Base-by-base conservation (phyloP, 2,329 filamentous ascomycete species). In the Aureobasidium pullulans region DNA sequence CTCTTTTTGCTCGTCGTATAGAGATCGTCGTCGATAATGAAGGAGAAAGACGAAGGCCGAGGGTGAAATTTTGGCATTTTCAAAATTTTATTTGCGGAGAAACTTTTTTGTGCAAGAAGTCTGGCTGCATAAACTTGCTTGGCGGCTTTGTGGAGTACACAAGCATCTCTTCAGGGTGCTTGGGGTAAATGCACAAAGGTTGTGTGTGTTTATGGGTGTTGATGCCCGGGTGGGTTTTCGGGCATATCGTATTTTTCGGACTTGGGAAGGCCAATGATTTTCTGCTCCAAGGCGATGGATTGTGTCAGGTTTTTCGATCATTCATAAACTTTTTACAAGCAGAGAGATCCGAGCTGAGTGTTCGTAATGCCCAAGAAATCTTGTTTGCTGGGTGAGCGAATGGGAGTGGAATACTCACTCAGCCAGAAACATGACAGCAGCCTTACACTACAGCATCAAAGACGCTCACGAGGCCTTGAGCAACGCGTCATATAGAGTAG, bases 381-480 rank as follows among this genome's bases (percentile, higher is more conserved):
- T 4, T 52, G 3, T 8, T 13, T 6, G 7, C 19, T 15, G 15
- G n/a, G 9, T 42, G 28, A 28, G 39, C 37, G 49, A 42, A 53
- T 42, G 8, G 28, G 23, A 19, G 23, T 32, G 0, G 15, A 13
- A 15, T 23, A 6, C 42, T n/a, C 19, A 6, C 42, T n/a, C 37
- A 2, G 37, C 9, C 37, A 40, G 37, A 32, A 23, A 19, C 15
- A 19, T 32, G 28, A 53, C 28, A 42, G n/a, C 29, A 16, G 40
- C 16, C 39, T 56, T 56, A 44, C 52, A 56, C 52, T 23, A 16
- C 52, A 56, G 52, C 52, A 43, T 29, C 28, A 56, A 29, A 29
- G 6, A 16, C 16, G 49, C 40, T 29, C 52, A 56, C 40, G 31
- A 56, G 50, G 39, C 10, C 6, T 36, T 44, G 39, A 28, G 16